Conservation (phyloP, 2,329 filamentous ascomycete species). For the Trichophyton benhamiae region DNA sequence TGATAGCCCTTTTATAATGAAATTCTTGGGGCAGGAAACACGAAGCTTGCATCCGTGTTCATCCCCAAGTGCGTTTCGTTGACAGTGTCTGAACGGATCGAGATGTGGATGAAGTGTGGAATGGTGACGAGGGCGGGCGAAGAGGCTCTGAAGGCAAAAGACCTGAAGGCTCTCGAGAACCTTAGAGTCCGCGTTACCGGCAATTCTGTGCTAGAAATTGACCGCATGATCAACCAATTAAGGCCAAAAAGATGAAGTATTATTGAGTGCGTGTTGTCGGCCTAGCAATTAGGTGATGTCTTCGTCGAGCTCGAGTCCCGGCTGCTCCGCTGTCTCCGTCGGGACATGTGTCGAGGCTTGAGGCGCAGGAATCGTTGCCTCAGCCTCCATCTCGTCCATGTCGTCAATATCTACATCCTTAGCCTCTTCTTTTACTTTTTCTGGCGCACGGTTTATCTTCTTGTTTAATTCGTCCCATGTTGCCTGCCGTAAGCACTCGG, state of each 20-base stretch:
- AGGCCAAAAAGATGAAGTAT: conserved; percentile 31
- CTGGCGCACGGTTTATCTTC: conserved; percentile 4
- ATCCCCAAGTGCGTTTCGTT: conserved; percentile 74
- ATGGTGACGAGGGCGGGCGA: conserved; percentile 80
- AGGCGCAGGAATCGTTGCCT: conserved; percentile 7
- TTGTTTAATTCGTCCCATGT: conserved; percentile 15
- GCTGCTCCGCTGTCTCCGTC: conserved; percentile 17
- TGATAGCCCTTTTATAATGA: conserved; percentile 83
- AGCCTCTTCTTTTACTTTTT: conserved; percentile 5
- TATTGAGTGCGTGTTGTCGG: conserved; percentile 5
- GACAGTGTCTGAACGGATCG: conserved; percentile 56
- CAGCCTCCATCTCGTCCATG: conserved; percentile 7
- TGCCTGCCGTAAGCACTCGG: conserved; percentile 7
- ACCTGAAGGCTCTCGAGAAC: conserved; percentile 60
- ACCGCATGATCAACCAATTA: conserved; percentile 55
- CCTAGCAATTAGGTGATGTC: conserved; percentile 31
- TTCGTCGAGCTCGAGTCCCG: conserved; percentile 28
- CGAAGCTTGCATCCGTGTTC: conserved; percentile 69
- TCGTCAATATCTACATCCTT: conserved; percentile 9
- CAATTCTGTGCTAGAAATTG: conserved; percentile 63
- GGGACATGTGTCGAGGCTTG: conserved; percentile 13
- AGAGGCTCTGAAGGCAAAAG: conserved; percentile 73
- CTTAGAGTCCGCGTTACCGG: conserved; percentile 62
- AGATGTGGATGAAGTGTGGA: conserved; percentile 96
- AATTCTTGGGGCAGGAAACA: conserved; percentile 76